Conservation (phyloP, 2,329 filamentous ascomycete genomes). For the Monosporascus sp. region DNA sequence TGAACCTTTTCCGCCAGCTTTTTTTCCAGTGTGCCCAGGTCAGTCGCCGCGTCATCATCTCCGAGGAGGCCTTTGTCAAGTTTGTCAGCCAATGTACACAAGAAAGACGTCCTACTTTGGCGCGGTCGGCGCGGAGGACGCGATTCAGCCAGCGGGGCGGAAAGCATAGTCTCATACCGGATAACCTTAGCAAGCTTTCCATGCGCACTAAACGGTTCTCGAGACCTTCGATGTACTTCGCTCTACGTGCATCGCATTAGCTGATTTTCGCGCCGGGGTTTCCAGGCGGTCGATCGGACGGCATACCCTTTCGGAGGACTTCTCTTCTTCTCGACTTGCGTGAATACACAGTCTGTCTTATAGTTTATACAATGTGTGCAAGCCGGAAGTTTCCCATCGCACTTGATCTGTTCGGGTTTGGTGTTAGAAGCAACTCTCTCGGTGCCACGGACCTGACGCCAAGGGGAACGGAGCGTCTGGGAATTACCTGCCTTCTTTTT, state of each 20-base stretch:
- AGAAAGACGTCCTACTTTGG: neutral
- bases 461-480: neutral
- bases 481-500: conserved; percentile 19
- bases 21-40: conserved; percentile 83
- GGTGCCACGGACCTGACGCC: neutral
- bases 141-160: neutral
- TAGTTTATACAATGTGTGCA: conserved; percentile 97
- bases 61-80: conserved; percentile 59
- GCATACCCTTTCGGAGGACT: conserved; percentile 90
- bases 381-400: conserved; percentile 89
- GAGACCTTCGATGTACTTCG: conserved; percentile 95
- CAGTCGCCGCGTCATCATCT: conserved; percentile 82
- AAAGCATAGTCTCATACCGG: conserved; percentile 44
- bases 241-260: conserved; percentile 44
- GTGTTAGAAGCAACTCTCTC: neutral
- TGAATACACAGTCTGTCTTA: conserved; percentile 96
- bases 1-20: conserved; percentile 54
- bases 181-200: conserved; percentile 84
- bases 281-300: conserved; percentile 1
- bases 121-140: conserved; percentile 15
- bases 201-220: conserved; percentile 94
- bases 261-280: conserved; percentile 1
- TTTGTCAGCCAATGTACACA: neutral
- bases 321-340: conserved; percentile 97
- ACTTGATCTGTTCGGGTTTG: conserved; percentile 67